Evolutionary conservation across 1,139 yeast species (phyloP).

Genomic region (Geotrichum aggregatum): DNA sequence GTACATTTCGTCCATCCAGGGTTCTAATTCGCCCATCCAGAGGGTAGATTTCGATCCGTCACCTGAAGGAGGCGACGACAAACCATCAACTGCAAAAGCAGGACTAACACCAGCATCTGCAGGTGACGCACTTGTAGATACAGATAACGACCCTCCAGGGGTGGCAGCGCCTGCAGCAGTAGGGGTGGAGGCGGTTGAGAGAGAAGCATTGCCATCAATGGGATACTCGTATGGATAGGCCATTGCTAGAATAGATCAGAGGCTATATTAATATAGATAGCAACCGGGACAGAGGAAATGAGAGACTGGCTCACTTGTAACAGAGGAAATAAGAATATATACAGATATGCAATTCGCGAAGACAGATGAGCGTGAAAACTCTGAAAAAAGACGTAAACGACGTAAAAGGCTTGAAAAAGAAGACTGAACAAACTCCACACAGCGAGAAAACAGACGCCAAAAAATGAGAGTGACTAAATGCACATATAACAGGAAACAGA

Average conservation of each 20-base stretch:
- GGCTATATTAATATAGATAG: too few relatives aligned
- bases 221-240: constrained; percentile 16
- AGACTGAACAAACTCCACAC: constrained; percentile 1
- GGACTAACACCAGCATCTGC: neutral
- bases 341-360: too few relatives aligned
- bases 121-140: constrained; percentile 2
- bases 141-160: constrained; percentile 3
- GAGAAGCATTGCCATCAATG: neutral
- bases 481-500: neutral
- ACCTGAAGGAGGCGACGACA: constrained; percentile 3
- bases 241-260: constrained; percentile 3
- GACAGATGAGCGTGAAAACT: neutral
- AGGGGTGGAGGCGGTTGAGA: constrained; percentile 2
- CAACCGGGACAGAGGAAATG: too few relatives aligned
- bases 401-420: neutral
- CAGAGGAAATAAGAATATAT: too few relatives aligned
- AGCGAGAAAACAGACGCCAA: neutral
- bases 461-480: neutral
- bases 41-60: constrained; percentile 39
- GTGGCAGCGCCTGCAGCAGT: neutral
- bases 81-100: neutral
- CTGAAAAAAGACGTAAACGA: neutral
- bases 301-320: too few relatives aligned
- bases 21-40: constrained; percentile 96
- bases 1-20: constrained; percentile 72